Evolutionary conservation across 2,329 filamentous ascomycete genomes (phyloP).

Genomic region (Hirsutella thompsonii): DNA sequence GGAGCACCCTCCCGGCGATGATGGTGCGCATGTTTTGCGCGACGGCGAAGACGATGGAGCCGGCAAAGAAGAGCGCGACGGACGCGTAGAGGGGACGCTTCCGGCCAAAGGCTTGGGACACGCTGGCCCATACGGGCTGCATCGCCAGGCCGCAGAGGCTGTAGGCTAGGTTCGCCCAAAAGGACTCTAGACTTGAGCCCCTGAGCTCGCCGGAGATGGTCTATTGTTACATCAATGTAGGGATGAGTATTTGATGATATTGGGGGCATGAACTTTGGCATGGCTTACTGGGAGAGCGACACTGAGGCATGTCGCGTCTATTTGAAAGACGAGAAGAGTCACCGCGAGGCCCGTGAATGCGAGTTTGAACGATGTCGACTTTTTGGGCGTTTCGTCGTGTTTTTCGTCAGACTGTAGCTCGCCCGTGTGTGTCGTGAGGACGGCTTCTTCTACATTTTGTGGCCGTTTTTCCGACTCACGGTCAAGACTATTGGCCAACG

Average conservation of each 20-base stretch:
- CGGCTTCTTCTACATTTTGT: not conserved
- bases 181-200: not conserved
- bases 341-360: not conserved
- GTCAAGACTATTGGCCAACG: no score
- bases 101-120: not conserved
- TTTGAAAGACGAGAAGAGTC: not conserved
- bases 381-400: not conserved
- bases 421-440: not conserved
- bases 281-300: not conserved
- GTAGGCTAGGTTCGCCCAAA: not conserved
- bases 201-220: not conserved
- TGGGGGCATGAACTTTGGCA: not conserved
- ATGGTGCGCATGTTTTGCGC: not conserved
- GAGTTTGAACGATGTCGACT: not conserved
- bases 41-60: not conserved
- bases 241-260: not conserved
- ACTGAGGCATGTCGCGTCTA: not conserved
- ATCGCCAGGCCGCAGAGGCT: not conserved
- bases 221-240: not conserved
- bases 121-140: not conserved
- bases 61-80: not conserved
- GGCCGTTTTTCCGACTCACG: not conserved
- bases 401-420: not conserved
- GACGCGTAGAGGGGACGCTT: conserved; percentile 18
- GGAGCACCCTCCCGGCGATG: not conserved